These are phyloP conservation scores for Suillus plorans DNA, from an alignment of 768 basidiomycete genomes.

Conservation along the genomic window DNA sequence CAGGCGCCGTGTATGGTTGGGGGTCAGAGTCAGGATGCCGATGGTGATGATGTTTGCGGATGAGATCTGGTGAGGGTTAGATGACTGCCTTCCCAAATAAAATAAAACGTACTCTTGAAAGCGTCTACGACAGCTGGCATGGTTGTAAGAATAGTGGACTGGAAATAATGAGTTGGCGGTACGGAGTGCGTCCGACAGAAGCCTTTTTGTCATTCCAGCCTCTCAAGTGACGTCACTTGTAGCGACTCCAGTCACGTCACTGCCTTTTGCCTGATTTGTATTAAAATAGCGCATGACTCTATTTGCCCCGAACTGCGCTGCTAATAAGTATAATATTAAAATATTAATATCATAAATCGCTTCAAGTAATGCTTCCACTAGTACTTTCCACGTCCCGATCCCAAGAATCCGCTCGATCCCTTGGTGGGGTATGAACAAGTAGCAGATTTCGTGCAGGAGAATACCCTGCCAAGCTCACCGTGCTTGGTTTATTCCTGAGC, in stretches of 20 bases:
- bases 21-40: constrained; percentile 37
- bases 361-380: constrained; percentile 8
- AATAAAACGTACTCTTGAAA: constrained; percentile 70
- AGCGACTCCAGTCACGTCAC: constrained; percentile 8
- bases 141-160: constrained; percentile 9
- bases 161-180: constrained; percentile 1
- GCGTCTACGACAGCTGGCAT: constrained; percentile 83
- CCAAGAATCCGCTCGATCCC: constrained; percentile 40
- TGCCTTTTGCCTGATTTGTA: constrained; percentile 12
- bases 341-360: constrained; percentile 10
- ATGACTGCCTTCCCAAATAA: constrained; percentile 10
- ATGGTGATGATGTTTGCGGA: constrained; percentile 73
- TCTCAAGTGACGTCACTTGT: constrained; percentile 33
- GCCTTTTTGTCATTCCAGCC: constrained; percentile 31
- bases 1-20: constrained; percentile 22
- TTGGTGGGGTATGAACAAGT: constrained; percentile 64
- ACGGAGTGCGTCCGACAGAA: constrained; percentile 10
- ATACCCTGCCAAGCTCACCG: constrained; percentile 63
- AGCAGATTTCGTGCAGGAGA: constrained; percentile 78
- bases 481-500: constrained; percentile 53
- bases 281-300: background rate
- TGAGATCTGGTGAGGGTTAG: constrained; percentile 54
- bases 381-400: constrained; percentile 31
- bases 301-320: background rate
- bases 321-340: background rate